phyloP scores from a whole-genome alignment of 2,329 filamentous ascomycete genomes.

The Aphanoascus verrucosus region DNA sequence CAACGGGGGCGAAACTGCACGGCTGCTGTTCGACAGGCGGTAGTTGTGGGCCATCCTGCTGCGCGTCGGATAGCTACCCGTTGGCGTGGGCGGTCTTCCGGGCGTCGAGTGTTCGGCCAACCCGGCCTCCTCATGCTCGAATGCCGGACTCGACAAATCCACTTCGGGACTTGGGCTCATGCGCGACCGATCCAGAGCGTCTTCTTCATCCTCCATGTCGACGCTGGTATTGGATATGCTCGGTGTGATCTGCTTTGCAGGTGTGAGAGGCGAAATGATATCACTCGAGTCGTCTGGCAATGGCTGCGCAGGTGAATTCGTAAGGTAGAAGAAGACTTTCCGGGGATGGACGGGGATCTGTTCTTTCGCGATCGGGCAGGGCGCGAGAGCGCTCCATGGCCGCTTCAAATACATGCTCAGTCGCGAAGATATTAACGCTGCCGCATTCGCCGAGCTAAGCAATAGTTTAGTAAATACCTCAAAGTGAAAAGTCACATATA shows the following conservation, averaged over 20 bases:
- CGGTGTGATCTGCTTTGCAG: conserved; percentile 62
- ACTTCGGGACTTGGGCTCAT: conserved; percentile 88
- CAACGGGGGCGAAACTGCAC: conserved; percentile 26
- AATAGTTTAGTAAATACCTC: conserved; percentile 20
- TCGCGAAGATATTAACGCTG: conserved; percentile 87
- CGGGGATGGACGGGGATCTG: conserved; percentile 85
- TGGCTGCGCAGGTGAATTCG: conserved; percentile 71
- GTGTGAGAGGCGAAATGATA: conserved; percentile 39
- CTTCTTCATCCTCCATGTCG: conserved; percentile 39
- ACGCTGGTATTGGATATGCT: conserved; percentile 64
- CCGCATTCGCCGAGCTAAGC: conserved; percentile 81
- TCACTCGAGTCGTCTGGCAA: conserved; percentile 57
- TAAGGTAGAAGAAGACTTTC: conserved; percentile 93
- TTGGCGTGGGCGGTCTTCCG: conserved; percentile 8
- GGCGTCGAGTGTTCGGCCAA: conserved; percentile 19
- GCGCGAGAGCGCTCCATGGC: conserved; percentile 63
- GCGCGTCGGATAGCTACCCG: conserved; percentile 10
- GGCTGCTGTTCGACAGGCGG: conserved; percentile 51
- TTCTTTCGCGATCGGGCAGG: conserved; percentile 86
- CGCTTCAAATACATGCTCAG: conserved; percentile 84
- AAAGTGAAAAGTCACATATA: conserved; percentile 17
- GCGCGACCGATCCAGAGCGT: conserved; percentile 51
- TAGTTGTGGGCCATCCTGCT: conserved; percentile 39
- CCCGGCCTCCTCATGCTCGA: conserved; percentile 54
- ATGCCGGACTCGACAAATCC: conserved; percentile 76